Base-by-base conservation (phyloP, 1,284 basidiomycete genomes). In the Rhodotorula sp. region DNA sequence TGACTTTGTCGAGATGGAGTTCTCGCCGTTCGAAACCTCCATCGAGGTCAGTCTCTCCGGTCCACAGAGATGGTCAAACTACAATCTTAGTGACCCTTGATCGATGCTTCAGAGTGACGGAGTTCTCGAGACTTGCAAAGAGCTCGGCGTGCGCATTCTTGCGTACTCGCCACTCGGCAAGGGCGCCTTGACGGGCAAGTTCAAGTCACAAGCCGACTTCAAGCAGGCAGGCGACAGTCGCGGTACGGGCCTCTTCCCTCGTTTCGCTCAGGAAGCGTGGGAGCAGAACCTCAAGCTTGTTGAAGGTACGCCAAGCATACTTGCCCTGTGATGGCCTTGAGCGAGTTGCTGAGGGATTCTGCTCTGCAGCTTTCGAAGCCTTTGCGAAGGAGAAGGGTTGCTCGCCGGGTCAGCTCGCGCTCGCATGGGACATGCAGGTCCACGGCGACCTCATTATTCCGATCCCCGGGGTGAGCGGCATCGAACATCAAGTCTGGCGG, bases 181-280 rank as follows among this genome's bases (percentile, higher is more conserved):
- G 58, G 89, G 89, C 0, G 75, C 90, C 56, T 77, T 90, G 34
- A 87, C 87, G 0, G 88, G 88, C 0, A 80, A 81, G 76, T 83
- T 83, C 76, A 83, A 82, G 78, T 83, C 82, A 8, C 79, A 81
- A 0, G 83, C 83, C 26, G 86, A 88, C 71, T 84, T 88, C 69
- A 38, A 10, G 6, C 82, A 83, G 19, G 81, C 82, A 45, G 83
- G 79, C 50, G 87, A 88, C 76, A 83, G 83, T 66, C 81, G 85
- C 2, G 78, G 52, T 4, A 8, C 23, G 0, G 78, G 72, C 2
- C 62, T 68, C 1, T 75, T 81, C 47, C 78, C 81, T 5, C 64
- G 76, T 14, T 67, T 71, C 61, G 54, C 62, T 47, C 49, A 69
- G 31, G 76, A 85, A 73, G 86, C 88, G 77, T 86, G 88, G 76